These are phyloP conservation scores for Arabidopsis thaliana DNA, from an alignment of 345 rosid genomes.

Conservation along the genomic window TAIR10.1 NC_003071.7:17712001-17712500, in stretches of 20 bases:
- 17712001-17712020: not conserved
- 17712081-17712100: conserved; percentile 29
- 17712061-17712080: conserved; percentile 13
- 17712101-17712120: conserved; percentile 29
- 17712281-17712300: conserved; percentile 17
- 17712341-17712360: conserved; percentile 1
- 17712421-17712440: conserved; percentile 5
- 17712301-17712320: conserved; percentile 17
- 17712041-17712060: conserved; percentile 10
- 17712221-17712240: conserved; percentile 34
- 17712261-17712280: conserved; percentile 13
- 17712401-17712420: conserved; percentile 38
- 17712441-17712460: not conserved
- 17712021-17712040: not conserved
- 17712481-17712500: not conserved
- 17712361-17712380: not conserved
- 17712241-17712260: conserved; percentile 31
- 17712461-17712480: not conserved
- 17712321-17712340: not conserved
- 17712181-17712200: not conserved
- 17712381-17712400: conserved; percentile 19
- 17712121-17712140: conserved; percentile 18
- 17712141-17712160: not conserved
- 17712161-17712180: conserved; percentile 1
- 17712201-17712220: not conserved